Evolutionary conservation across 1,139 yeast genomes (phyloP), one percentile per base, ranked within the genome.

Genomic region (Geotrichum phurueaensis): DNA sequence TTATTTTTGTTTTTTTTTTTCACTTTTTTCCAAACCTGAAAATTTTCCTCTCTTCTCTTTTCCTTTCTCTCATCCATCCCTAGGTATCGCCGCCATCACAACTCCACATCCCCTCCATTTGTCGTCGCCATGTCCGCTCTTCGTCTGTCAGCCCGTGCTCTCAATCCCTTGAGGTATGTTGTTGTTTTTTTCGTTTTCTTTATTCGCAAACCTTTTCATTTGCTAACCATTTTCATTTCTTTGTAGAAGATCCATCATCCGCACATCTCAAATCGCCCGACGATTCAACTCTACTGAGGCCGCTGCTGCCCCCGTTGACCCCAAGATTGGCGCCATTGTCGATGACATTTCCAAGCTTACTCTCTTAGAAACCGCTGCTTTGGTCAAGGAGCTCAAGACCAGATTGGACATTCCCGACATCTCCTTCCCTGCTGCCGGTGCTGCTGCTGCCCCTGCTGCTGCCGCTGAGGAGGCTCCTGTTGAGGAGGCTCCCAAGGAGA

Each of bases 341-440:
- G 95, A 90, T 70, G 89, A 89, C 71, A 94, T 94, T 73, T 86
- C 97, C 61, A 83, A 88, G 68, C 82, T 94, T 74, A 91, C 96
- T 22, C 82, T 94, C 63, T 81, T 92, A 70, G 99, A 94, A 78
- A 94, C 99, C 20, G 86, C 97, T 15, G 76, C 87, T 47, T 83
- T 94, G 71, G 89, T 94, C 66, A 75, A 84, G 56, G 97, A 90
- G 75, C 84, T 94, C 71, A 94, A 94, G 78, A 79, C 86, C 60
- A 86, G 86, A 74, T 84, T 94, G 70, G 91, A 94, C 77, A 92
- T 94, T 69, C 90, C 97, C 66, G 99, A 94, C 73, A 90, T 92
- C 69, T 83, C 96, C 15, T 82, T 91, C 78, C 96, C 97, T 65
- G 86, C 88, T 61, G 81, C 79, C 33, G 84, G 81, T 57, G 84